Conservation (phyloP, 352 stramenopile species). For the Globisporangium viniferum region DNA sequence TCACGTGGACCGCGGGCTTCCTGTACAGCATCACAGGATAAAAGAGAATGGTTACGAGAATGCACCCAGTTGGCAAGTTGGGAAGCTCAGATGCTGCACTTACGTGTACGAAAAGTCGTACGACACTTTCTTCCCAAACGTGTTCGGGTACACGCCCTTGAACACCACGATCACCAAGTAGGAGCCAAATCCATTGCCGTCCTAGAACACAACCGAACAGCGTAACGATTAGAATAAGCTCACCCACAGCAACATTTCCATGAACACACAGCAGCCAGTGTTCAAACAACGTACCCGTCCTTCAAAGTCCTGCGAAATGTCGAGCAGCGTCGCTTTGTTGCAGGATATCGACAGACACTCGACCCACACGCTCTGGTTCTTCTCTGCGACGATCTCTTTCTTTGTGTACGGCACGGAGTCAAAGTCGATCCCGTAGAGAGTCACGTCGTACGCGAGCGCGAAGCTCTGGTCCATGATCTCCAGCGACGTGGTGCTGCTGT, state of each 20-base stretch:
- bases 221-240: background rate
- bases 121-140: conserved; percentile 54
- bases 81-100: conserved; percentile 13
- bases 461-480: conserved; percentile 46
- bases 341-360: conserved; percentile 48
- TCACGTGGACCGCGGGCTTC: conserved; percentile 62
- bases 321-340: conserved; percentile 49
- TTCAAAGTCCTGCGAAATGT: conserved; percentile 72
- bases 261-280: background rate
- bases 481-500: background rate
- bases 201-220: conserved; percentile 24
- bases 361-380: conserved; percentile 79
- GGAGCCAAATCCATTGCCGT: conserved; percentile 54
- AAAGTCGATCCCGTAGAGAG: conserved; percentile 62
- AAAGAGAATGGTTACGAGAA: background rate
- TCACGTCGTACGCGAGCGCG: conserved; percentile 62
- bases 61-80: background rate
- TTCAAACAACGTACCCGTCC: conserved; percentile 26
- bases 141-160: conserved; percentile 72
- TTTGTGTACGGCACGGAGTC: conserved; percentile 34
- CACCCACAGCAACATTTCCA: background rate
- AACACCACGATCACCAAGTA: conserved; percentile 65
- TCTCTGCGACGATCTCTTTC: conserved; percentile 49
- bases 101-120: conserved; percentile 86
- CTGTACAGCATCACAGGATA: conserved; percentile 24